Evolutionary conservation across 73 alveolate genomes (phyloP).

Genomic region (Uronychia binucleata): DNA sequence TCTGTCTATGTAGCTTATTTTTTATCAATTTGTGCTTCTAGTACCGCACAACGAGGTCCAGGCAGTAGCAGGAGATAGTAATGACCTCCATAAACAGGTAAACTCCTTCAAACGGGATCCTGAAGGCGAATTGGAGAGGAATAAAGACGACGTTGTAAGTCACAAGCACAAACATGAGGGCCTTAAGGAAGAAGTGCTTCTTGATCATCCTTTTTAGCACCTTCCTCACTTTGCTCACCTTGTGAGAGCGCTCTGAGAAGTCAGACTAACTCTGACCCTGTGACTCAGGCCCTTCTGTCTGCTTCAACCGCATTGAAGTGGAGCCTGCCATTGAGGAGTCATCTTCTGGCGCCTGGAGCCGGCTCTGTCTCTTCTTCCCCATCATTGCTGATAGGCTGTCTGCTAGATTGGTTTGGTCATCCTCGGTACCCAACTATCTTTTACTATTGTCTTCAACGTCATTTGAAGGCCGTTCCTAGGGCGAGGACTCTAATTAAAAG

Average conservation of each 20-base stretch:
- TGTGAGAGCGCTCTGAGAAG: not conserved
- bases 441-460: no score
- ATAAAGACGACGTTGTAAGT: slow-evolving; percentile 55
- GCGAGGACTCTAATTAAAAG: no score
- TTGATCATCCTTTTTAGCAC: no score
- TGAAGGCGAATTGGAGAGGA: slow-evolving; percentile 56
- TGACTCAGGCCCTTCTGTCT: not conserved
- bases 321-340: not conserved
- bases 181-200: not conserved
- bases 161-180: not conserved
- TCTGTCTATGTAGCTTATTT: not conserved
- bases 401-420: no score
- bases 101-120: slow-evolving; percentile 19
- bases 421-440: no score
- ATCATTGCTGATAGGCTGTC: no score
- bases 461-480: no score
- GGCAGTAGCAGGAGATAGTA: slow-evolving; percentile 31
- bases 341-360: not conserved
- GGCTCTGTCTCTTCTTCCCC: not conserved
- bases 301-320: not conserved
- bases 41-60: slow-evolving; percentile 8
- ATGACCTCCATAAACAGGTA: slow-evolving; percentile 26
- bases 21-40: not conserved
- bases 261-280: no score
- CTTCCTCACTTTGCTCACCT: not conserved